Evolutionary conservation across 1,284 basidiomycete species (phyloP).

Genomic region (Moesziomyces sp.): DNA sequence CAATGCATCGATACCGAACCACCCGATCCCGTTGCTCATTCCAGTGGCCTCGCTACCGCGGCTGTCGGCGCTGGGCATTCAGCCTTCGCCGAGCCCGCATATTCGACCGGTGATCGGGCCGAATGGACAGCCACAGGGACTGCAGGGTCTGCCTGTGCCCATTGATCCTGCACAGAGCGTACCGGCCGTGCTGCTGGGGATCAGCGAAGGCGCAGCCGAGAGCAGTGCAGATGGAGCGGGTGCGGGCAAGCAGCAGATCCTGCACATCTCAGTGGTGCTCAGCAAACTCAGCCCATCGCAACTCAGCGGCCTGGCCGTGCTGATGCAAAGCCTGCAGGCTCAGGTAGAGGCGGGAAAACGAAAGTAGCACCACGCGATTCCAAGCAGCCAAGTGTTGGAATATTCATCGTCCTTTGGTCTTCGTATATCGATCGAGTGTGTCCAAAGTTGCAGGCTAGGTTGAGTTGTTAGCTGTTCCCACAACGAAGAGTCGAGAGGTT

Average conservation of each 20-base stretch:
- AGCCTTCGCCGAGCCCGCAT: conserved; percentile 58
- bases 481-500: too few relatives aligned
- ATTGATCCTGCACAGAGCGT: conserved; percentile 57
- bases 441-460: too few relatives aligned
- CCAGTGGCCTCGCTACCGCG: conserved; percentile 58
- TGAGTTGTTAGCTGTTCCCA: too few relatives aligned
- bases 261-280: conserved; percentile 64
- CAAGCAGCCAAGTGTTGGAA: too few relatives aligned
- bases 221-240: conserved; percentile 3
- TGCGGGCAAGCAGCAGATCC: conserved; percentile 50
- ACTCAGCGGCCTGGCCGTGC: conserved; percentile 57
- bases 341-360: conserved; percentile 43
- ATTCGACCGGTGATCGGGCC: conserved; percentile 51
- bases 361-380: conserved; percentile 6
- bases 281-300: conserved; percentile 60
- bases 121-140: conserved; percentile 37
- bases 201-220: conserved; percentile 51
- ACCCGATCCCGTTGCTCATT: conserved; percentile 63
- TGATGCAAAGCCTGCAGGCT: conserved; percentile 63
- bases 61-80: conserved; percentile 59
- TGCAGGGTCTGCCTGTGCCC: conserved; percentile 50
- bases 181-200: conserved; percentile 62
- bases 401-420: background rate
- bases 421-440: background rate
- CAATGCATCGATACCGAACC: conserved; percentile 54